These are phyloP conservation scores for Lagenaria siceraria DNA, from an alignment of 306 rosid species.

Conservation along the genomic window DNA sequence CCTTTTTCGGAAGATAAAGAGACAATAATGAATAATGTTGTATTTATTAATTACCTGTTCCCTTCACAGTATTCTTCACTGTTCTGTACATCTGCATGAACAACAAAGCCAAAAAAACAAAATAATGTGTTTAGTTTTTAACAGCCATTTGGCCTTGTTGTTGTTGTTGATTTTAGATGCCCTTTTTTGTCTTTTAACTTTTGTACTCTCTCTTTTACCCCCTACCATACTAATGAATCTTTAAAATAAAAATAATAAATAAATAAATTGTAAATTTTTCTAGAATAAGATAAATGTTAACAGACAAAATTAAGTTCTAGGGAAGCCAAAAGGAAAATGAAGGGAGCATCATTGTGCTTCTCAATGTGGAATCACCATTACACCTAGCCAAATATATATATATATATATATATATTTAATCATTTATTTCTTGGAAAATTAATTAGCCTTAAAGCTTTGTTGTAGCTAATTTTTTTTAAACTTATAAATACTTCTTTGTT, in stretches of 20 bases:
- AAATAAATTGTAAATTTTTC: background rate
- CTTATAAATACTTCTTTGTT: too few species aligned
- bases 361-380: background rate
- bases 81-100: slow-evolving; percentile 97
- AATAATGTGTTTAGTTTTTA: background rate
- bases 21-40: background rate
- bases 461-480: too few species aligned
- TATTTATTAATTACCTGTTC: slow-evolving; percentile 36
- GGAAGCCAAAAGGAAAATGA: background rate
- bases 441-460: too few species aligned
- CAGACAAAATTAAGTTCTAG: background rate
- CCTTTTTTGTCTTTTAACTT: background rate
- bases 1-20: background rate
- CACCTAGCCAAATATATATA: background rate
- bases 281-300: background rate
- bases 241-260: too few species aligned
- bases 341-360: background rate
- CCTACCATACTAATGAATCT: background rate
- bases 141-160: background rate
- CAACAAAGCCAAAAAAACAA: background rate
- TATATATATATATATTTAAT: background rate
- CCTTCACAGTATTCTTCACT: slow-evolving; percentile 79
- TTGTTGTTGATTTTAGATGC: slow-evolving; percentile 8
- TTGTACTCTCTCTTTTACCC: slow-evolving; percentile 6
- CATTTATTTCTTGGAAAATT: too few species aligned